These are phyloP conservation scores for Coemansia sp. DNA, from an alignment of 192 early-diverging fungal species.

Conservation along the genomic window DNA sequence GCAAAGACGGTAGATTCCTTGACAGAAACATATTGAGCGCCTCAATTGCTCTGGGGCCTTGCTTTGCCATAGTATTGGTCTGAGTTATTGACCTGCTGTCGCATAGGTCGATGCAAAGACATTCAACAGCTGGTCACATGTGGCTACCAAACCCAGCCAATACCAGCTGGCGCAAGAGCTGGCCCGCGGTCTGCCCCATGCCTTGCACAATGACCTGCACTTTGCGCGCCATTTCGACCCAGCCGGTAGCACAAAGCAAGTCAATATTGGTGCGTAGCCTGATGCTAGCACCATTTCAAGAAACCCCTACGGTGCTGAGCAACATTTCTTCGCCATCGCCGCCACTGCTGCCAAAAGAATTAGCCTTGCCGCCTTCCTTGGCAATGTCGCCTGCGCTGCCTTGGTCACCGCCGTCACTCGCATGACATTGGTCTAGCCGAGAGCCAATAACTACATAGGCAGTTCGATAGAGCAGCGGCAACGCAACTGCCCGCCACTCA, in stretches of 20 bases:
- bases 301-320: background rate
- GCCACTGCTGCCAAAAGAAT: background rate
- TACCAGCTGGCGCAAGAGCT: background rate
- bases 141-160: background rate
- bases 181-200: background rate
- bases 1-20: constrained; percentile 8
- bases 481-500: constrained; percentile 6
- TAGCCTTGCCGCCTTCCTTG: background rate
- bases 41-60: background rate
- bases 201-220: background rate
- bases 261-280: background rate
- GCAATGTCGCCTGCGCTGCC: background rate
- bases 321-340: background rate
- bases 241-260: background rate
- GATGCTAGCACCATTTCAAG: background rate
- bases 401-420: background rate
- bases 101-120: background rate
- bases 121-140: background rate
- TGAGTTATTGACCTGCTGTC: background rate
- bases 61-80: background rate
- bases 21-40: constrained; percentile 8
- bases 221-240: background rate
- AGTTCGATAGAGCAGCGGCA: constrained; percentile 5
- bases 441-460: background rate
- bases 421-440: background rate